phyloP scores from a whole-genome alignment of 345 rosid genomes.

The Lagerstroemia speciosa region DNA sequence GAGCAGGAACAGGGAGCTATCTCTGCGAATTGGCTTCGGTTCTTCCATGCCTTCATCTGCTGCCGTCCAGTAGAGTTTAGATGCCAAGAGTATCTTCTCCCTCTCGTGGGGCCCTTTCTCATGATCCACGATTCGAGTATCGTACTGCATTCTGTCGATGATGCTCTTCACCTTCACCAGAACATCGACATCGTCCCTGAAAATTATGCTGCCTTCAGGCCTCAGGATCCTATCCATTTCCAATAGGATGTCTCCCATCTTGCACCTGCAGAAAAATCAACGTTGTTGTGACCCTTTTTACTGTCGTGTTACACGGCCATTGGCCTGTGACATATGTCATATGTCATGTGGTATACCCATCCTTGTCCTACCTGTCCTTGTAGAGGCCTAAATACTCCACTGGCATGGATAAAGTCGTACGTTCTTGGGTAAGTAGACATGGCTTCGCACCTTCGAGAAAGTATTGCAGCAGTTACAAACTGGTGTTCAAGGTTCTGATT shows the following conservation, averaged over 20 bases:
- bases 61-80: conserved; percentile 68
- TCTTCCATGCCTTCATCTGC: conserved; percentile 11
- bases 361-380: conserved; percentile 42
- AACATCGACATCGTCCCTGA: conserved; percentile 76
- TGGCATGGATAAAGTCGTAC: conserved; percentile 80
- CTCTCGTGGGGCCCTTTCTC: conserved; percentile 67
- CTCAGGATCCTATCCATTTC: conserved; percentile 89
- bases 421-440: conserved; percentile 99
- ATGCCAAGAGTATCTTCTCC: conserved; percentile 68
- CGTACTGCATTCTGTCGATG: conserved; percentile 64
- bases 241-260: conserved; percentile 59
- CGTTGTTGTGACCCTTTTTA: too few relatives aligned
- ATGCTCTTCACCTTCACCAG: conserved; percentile 54
- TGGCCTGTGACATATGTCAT: too few relatives aligned
- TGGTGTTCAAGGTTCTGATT: neutral
- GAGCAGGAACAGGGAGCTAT: neutral
- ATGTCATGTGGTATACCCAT: too few relatives aligned
- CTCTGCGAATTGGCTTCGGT: neutral
- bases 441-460: conserved; percentile 53
- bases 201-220: conserved; percentile 74
- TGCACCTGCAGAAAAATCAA: conserved; percentile 46
- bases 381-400: conserved; percentile 66
- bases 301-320: too few relatives aligned
- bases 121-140: conserved; percentile 67
- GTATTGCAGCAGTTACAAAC: neutral